Percentiles rank a stretch among this genome's conserved stretches.
phyloP scores from a whole-genome alignment of 805 yeast species.

The Saturnispora diversa region DNA sequence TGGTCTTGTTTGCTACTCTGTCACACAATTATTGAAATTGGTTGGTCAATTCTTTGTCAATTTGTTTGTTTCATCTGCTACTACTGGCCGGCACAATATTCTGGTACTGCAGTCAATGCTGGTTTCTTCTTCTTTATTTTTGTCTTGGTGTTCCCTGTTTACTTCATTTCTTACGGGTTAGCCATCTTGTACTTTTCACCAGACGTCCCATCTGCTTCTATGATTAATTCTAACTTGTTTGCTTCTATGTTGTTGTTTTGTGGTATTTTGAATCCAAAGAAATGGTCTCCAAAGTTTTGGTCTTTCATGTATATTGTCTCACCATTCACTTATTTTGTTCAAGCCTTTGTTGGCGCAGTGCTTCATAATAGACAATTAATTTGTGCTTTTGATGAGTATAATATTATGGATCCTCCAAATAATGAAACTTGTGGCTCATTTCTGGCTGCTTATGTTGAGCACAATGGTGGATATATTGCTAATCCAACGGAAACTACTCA shows the following conservation, averaged over 20 bases:
- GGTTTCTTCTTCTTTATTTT: constrained; percentile 37
- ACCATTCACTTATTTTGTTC: constrained; percentile 63
- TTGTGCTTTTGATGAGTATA: constrained; percentile 43
- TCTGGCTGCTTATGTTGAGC: constrained; percentile 35
- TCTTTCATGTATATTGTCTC: constrained; percentile 67
- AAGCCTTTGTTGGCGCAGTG: constrained; percentile 43
- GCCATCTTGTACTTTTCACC: constrained; percentile 52
- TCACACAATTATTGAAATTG: constrained; percentile 50
- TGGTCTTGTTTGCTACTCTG: constrained; percentile 56
- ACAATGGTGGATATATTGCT: constrained; percentile 46
- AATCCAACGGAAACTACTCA: constrained; percentile 40
- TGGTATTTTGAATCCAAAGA: constrained; percentile 55
- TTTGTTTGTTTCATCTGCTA: constrained; percentile 40
- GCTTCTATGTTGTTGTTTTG: constrained; percentile 56
- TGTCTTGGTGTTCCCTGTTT: constrained; percentile 37
- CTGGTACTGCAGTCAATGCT: constrained; percentile 34
- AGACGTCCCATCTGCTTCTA: constrained; percentile 59
- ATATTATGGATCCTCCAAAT: constrained; percentile 44
- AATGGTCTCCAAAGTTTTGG: constrained; percentile 71
- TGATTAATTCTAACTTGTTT: constrained; percentile 47
- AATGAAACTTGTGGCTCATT: constrained; percentile 59
- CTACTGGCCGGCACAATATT: constrained; percentile 31
- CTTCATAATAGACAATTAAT: constrained; percentile 42
- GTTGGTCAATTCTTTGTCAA: constrained; percentile 44
- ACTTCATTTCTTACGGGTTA: constrained; percentile 44